phyloP scores from a whole-genome alignment of 257 asterid species.

The Coffea canephora region DNA sequence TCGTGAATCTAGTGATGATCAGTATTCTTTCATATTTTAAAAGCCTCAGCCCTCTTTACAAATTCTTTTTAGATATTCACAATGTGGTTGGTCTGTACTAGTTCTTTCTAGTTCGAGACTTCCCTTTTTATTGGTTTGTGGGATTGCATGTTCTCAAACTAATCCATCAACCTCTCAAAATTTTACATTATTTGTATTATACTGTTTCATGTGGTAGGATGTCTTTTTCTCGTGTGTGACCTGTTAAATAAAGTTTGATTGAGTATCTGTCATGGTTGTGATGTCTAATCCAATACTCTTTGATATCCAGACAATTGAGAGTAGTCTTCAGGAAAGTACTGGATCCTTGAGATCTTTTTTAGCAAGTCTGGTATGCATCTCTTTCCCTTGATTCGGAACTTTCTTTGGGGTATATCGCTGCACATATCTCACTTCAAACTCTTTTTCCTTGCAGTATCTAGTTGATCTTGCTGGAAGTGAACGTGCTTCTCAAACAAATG shows the following conservation, averaged over 20 bases:
- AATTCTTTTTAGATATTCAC: background rate
- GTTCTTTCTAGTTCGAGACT: background rate
- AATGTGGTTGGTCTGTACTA: background rate
- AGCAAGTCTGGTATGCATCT: conserved; percentile 74
- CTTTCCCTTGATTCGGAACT: conserved; percentile 8
- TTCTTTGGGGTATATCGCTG: conserved; percentile 16
- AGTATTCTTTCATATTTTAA: background rate
- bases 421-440: background rate
- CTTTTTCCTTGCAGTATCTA: conserved; percentile 57
- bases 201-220: background rate
- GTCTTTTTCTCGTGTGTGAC: background rate
- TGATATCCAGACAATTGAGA: conserved; percentile 63
- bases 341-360: conserved; percentile 71
- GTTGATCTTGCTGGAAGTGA: conserved; percentile 99
- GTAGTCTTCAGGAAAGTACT: conserved; percentile 74
- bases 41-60: background rate
- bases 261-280: background rate
- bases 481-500: conserved; percentile 79
- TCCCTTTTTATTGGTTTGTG: background rate
- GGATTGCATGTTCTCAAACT: background rate
- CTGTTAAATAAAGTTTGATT: background rate
- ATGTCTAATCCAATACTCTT: conserved; percentile 8
- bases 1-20: background rate
- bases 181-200: background rate
- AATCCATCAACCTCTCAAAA: background rate